Base-by-base conservation (phyloP, 345 rosid species). In the Garcia nutans region DNA sequence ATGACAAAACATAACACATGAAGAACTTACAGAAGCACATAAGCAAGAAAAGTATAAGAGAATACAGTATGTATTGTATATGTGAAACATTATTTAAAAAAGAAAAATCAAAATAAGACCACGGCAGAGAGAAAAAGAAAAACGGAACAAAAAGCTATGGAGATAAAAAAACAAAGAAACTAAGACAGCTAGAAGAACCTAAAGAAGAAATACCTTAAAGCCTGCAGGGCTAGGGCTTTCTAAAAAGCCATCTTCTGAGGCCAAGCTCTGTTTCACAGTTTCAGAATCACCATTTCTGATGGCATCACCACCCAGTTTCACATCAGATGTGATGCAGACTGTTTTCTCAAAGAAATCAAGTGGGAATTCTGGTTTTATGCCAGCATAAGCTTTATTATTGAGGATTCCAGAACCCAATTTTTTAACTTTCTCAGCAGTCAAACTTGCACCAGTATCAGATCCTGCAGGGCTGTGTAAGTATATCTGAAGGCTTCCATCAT, bases 401-500 rank as follows among this genome's bases (percentile, higher is more conserved):
- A 96, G 97, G 77, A 96, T 93, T 80, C 89, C 92, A 77, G 92
- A 84, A 74, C 98, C 93, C 84, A 96, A 82, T 73, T 89, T 93
- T 79, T 93, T 90, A 41, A 96, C 92, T 74, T 89, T 93, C 84
- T 96, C 97, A 64, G 90, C 89, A 47, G 90, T 81, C 72, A 85
- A 88, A 91, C 81, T 89, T 76, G 89, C 82, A 77, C 80, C 78
- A 75, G 84, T 72, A 87, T 93, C 97, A 79, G 77, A 77, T 81
- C 91, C 98, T 42, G 74, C 66, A 19, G 91, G 88, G 78, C 79
- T 82, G 79, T 90, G 88, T 62, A 91, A 87, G 84, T 93, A 93
- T 86, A 96, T 96, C 77, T 93, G 99, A 81, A 96, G 96, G 88
- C 99, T 96, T 75, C 99, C 98, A 84, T 96, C 99, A 79, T 96